Base-by-base conservation (phyloP, 208 protist genomes). In the Vickermania ingenoplastis region DNA sequence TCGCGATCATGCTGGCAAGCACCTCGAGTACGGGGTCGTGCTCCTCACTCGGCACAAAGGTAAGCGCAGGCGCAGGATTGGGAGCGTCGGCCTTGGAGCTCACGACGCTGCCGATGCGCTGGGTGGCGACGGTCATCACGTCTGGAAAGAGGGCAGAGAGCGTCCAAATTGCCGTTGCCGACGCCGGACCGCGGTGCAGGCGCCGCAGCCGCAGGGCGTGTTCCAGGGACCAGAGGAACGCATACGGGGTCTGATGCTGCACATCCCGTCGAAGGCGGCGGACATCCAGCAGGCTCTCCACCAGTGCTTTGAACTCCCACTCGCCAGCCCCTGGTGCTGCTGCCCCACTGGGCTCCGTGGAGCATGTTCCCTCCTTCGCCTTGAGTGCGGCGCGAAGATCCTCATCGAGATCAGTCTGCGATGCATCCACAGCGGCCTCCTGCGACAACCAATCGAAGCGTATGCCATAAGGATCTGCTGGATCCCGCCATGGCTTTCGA, bases 251-350 rank as follows among this genome's bases (percentile, higher is more conserved):
- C 53, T 67, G 56, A 13, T 56, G 48, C 14, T 69, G 75, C 25
- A 77, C 25, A 4, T 57, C 62, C 2, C 86, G 83, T 4, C 77
- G 83, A 59, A 93, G 74, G n/a, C 71, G 65, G 14, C 86, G 74
- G 26, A 93, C 75, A 56, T 93, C 83, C 3, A 93, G 72, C 0
- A 93, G 58, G 53, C 81, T 89, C 58, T 93, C 81, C 24, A 67
- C 58, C 24, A 89, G 72, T 14, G 62, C 52, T 2, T 69, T 59
- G 54, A 73, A 91, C 22, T 80, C 70, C 83, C 86, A 93, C 28
- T 50, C 31, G 11, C 36, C 36, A 7, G 36, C 17, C 36, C 36
- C 36, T 17, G 36, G 36, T 17, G 36, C 17, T 45, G 36, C 17
- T 7, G 36, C 36, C n/a, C n/a, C n/a, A n/a, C n/a, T n/a, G n/a